Evolutionary conservation across 1,284 basidiomycete species (phyloP), one percentile per base, ranked within the genome.

Genomic region (Apiotrichum brassicae): DNA sequence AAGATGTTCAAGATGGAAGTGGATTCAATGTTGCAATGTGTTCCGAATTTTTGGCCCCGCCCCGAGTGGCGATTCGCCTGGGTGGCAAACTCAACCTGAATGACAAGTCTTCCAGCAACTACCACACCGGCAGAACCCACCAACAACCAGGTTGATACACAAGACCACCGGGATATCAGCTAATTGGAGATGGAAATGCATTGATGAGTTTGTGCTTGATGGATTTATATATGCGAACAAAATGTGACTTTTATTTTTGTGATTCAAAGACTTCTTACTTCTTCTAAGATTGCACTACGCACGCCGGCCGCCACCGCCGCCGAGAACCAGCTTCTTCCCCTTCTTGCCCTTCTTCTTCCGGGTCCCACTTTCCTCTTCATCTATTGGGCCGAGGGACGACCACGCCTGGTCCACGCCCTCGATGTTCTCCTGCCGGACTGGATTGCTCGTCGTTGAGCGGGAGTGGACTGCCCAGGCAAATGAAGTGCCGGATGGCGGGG

Each of bases 321-420:
- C 56, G 20, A 57, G 50, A 2, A 57, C 53, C 4, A 57, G 43
- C 42, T 57, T 57, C 56, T 57, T 54, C 25, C 52, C 53, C 46
- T 49, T 51, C 41, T 51, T 51, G 22, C 38, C 43, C 55, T 54
- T 57, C 49, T 52, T 54, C 41, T 35, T 43, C 6, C 43, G 36
- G 6, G 28, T 37, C 14, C 30, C 45, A 2, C 28, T 37, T 12
- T 34, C 49, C 13, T 46, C 42, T 22, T 33, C 36, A 18, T 42
- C 43, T 6, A 41, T 30, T 26, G 28, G 23, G 23, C 41, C 19
- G 12, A 49, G 22, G 3, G 33, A 34, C 2, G 36, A 42, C 54
- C 47, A 49, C 26, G 54, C 54, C 47, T 46, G 49, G 14, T 51
- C 53, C 11, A 51, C 46, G 14, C 43, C 40, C 32, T 44, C 43